phyloP scores from a whole-genome alignment of 2,329 filamentous ascomycete genomes.

The Ophiostoma australiae region DNA sequence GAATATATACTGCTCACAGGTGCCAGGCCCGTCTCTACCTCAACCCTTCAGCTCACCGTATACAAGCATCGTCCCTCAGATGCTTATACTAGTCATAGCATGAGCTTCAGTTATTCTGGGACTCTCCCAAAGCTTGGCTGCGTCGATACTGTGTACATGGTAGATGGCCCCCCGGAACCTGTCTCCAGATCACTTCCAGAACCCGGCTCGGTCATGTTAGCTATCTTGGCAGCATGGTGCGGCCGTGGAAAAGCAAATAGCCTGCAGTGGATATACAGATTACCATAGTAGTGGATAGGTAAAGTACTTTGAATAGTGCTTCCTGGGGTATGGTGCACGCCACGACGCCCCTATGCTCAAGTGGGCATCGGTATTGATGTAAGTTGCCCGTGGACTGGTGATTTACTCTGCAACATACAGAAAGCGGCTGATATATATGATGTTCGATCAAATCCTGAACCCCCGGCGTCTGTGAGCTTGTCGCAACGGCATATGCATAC shows the following conservation, averaged over 20 bases:
- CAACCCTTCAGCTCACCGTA: not conserved
- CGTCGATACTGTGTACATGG: not conserved
- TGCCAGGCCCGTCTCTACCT: too few species aligned
- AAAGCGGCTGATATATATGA: not conserved
- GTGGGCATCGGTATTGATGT: not conserved
- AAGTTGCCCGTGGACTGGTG: not conserved
- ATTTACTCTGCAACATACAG: too few species aligned
- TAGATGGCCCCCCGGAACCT: not conserved
- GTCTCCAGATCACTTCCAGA: conserved; percentile 1
- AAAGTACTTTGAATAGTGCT: not conserved
- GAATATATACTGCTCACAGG: not conserved
- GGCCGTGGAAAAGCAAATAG: conserved; percentile 7
- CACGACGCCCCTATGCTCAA: not conserved
- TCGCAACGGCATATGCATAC: not conserved
- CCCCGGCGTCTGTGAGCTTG: not conserved
- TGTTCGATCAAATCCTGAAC: not conserved
- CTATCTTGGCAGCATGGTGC: not conserved
- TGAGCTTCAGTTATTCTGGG: not conserved
- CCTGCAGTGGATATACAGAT: not conserved
- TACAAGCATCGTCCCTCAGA: not conserved
- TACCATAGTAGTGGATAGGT: not conserved
- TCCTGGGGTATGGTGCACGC: not conserved
- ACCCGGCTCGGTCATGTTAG: not conserved
- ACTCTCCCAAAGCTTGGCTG: not conserved
- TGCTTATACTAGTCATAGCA: not conserved